Evolutionary conservation across 2,329 filamentous ascomycete species (phyloP), one percentile per base, ranked within the genome.

Genomic region (Achaetomium macrosporum): DNA sequence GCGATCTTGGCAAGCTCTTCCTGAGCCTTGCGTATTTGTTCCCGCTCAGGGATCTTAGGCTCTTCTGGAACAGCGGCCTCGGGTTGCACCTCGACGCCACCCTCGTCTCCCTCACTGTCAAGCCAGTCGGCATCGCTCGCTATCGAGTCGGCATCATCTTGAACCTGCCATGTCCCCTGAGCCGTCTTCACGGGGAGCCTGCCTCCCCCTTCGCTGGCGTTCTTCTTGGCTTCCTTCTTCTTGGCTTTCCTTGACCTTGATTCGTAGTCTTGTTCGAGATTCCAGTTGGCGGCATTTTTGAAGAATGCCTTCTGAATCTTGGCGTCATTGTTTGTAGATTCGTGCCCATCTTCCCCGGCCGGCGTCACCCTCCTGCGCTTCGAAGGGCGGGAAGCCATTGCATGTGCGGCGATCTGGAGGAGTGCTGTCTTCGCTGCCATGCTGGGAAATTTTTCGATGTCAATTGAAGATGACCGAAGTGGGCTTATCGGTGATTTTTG

Each of bases 221-320:
- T 50, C 44, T 56, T 61, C 42, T 82, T 89, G 66, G 54, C 53
- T 75, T 85, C 78, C 68, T 90, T 88, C 69, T 87, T 89, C 65
- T 82, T 85, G 35, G 78, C 72, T 68, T 93, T 93, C 62, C 88
- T 80, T 43, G 87, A 84, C 61, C 83, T 83, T 56, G 81, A 81
- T 69, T 95, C 90, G 75, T 96, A 97, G 68, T 89, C 86, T 66
- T 95, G 87, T 73, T 96, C 93, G 45, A 96, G 78, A 65, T 96
- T 84, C 90, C 92, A 97, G 70, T 83, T 85, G 54, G 88, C 78
- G 6, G 87, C 89, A 64, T 82, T 85, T 63, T 82, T 81, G 72
- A 88, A 80, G 68, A 91, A 90, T 50, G 80, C 78, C 60, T 80
- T 80, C 53, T 81, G 77, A n/a, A 75, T 69, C 50, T 71, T 75